Evolutionary conservation across 306 rosid genomes (phyloP).

Genomic region (Carpinus fangiana): DNA sequence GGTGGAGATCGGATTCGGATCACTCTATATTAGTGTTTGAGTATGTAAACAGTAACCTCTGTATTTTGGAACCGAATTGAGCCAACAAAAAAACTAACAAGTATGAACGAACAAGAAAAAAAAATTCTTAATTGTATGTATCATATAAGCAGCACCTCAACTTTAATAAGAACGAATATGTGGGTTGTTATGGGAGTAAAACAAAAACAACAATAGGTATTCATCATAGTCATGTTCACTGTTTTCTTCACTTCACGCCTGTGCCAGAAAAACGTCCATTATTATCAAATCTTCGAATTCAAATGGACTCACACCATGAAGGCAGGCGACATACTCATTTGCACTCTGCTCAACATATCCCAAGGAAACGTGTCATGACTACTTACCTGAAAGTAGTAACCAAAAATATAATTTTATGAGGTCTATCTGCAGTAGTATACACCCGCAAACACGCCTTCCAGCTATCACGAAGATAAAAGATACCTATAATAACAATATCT

Average conservation of each 20-base stretch:
- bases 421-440: not conserved
- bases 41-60: too few species aligned
- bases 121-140: not conserved
- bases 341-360: not conserved
- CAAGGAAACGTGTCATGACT: not conserved
- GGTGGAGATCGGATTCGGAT: too few species aligned
- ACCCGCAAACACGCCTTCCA: not conserved
- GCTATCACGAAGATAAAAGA: not conserved
- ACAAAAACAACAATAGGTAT: not conserved
- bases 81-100: too few species aligned
- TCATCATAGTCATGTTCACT: too few species aligned
- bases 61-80: too few species aligned
- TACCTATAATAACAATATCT: slow-evolving; percentile 34
- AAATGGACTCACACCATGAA: slow-evolving; percentile 22
- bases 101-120: not conserved
- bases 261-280: not conserved
- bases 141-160: not conserved
- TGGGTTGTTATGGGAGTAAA: not conserved
- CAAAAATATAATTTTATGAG: slow-evolving; percentile 1
- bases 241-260: not conserved
- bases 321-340: not conserved
- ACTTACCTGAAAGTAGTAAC: slow-evolving; percentile 10
- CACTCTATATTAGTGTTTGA: too few species aligned
- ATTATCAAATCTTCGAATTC: slow-evolving; percentile 4
- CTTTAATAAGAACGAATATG: not conserved